Evolutionary conservation across 768 basidiomycete species (phyloP), one percentile per base, ranked within the genome.

Genomic region (Chlorophyllum brunneum): DNA sequence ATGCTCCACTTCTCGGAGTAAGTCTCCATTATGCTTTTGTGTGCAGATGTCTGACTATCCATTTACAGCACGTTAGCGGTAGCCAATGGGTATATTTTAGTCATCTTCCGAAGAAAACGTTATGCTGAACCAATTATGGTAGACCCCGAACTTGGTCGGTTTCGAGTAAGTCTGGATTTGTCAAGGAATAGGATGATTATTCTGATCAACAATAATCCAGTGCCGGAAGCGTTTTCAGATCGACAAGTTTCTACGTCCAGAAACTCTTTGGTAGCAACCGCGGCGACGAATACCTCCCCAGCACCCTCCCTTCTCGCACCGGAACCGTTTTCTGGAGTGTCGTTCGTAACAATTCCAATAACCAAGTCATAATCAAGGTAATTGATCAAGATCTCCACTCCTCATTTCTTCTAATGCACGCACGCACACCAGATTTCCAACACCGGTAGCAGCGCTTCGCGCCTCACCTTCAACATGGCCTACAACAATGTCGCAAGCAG

Each of bases 251-350:
- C 65, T 81, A 82, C 53, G 76, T 76, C 2, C 83, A 86, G 58
- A 76, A 82, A 72, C 70, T 87, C 31, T 86, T 86, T 69, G 79
- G 81, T 48, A 54, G 73, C 13, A 82, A 85, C 61, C 67, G 77
- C 33, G 85, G 85, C 4, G 79, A 83, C 36, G 74, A 76, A 57
- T 86, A 83, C 58, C 61, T 86, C 1, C 80, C 84, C 2, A 85
- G 80, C 61, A 85, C 82, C 0, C 70, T 83, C 0, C 83, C 84
- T 0, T 65, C 51, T 29, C 45, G 57, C 0, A 61, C 56, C 2
- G 81, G 80, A 8, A 78, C 79, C 0, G 61, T 83, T 1, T 76
- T 80, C 64, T 88, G 85, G 85, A 83, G 82, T 55, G 76, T 86
- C 8, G 71, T 72, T 5, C 68, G 73, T 40, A 68, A 69, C 23